Conservation (phyloP, 768 basidiomycete genomes). For the Agrocybe praecox region DNA sequence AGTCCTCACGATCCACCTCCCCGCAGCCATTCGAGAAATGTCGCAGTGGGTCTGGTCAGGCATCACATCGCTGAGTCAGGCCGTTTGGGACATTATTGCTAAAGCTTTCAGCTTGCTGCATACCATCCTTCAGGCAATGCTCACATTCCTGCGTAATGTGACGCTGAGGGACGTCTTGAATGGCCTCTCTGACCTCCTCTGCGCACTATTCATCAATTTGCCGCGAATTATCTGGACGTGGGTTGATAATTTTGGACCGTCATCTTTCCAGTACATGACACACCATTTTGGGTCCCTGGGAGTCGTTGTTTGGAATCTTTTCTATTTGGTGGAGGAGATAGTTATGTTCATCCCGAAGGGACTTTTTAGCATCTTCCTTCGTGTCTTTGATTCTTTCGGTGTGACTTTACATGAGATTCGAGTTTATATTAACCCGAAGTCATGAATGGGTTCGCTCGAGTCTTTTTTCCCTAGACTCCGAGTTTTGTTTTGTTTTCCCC, state of each 20-base stretch:
- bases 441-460: not conserved
- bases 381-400: not conserved
- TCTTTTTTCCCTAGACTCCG: too few relatives aligned
- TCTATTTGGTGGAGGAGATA: not conserved
- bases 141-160: slow-evolving; percentile 5
- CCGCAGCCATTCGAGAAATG: not conserved
- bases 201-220: slow-evolving; percentile 1
- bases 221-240: slow-evolving; percentile 3
- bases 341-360: not conserved
- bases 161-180: slow-evolving; percentile 5
- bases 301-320: not conserved
- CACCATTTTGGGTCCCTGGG: not conserved
- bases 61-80: not conserved
- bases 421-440: slow-evolving; percentile 6
- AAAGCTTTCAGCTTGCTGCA: not conserved
- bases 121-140: not conserved
- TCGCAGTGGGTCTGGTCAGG: slow-evolving; percentile 1
- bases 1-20: not conserved
- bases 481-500: too few relatives aligned
- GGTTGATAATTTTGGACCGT: not conserved
- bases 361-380: not conserved
- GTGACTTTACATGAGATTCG: not conserved
- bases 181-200: not conserved
- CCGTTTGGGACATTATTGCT: not conserved
- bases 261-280: not conserved